Evolutionary conservation across 2,329 filamentous ascomycete genomes (phyloP).

Genomic region (Fusarium sp.): DNA sequence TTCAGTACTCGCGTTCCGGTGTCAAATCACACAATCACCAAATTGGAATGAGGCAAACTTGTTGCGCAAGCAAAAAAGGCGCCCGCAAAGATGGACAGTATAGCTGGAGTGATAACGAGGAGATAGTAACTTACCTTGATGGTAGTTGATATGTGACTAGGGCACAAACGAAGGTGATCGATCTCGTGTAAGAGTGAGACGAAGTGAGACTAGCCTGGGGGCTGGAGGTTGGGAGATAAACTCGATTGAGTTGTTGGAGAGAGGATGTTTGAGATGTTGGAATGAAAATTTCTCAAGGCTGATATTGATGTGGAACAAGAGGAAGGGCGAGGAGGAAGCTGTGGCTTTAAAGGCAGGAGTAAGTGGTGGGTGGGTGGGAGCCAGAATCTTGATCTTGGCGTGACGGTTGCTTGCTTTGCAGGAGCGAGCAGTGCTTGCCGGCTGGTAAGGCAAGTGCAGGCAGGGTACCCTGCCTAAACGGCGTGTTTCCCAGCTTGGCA

Average conservation of each 20-base stretch:
- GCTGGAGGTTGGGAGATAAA: conserved; percentile 7
- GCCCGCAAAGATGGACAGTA: neutral
- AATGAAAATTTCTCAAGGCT: conserved; percentile 30
- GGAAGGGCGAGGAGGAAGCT: conserved; percentile 35
- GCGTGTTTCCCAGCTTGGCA: conserved; percentile 20
- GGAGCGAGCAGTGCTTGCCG: conserved; percentile 21
- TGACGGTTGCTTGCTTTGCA: conserved; percentile 32
- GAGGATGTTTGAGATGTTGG: conserved; percentile 39
- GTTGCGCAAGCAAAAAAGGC: neutral
- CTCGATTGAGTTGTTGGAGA: conserved; percentile 27
- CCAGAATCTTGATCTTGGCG: conserved; percentile 34
- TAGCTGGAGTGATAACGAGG: neutral
- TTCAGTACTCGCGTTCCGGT: conserved; percentile 13
- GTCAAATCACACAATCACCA: neutral
- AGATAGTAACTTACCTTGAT: conserved; percentile 18
- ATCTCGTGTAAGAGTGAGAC: conserved; percentile 32
- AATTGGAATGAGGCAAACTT: conserved; percentile 14
- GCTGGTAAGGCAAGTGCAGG: conserved; percentile 24
- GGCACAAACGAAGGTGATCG: conserved; percentile 34
- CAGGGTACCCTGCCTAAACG: conserved; percentile 21
- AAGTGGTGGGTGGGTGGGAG: conserved; percentile 16
- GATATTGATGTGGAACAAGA: conserved; percentile 34
- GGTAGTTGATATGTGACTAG: conserved; percentile 34
- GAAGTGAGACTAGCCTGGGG: conserved; percentile 27
- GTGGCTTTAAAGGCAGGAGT: conserved; percentile 40